Conservation (phyloP, 2,329 filamentous ascomycete genomes). For the Colletotrichum orchidophilum region DNA sequence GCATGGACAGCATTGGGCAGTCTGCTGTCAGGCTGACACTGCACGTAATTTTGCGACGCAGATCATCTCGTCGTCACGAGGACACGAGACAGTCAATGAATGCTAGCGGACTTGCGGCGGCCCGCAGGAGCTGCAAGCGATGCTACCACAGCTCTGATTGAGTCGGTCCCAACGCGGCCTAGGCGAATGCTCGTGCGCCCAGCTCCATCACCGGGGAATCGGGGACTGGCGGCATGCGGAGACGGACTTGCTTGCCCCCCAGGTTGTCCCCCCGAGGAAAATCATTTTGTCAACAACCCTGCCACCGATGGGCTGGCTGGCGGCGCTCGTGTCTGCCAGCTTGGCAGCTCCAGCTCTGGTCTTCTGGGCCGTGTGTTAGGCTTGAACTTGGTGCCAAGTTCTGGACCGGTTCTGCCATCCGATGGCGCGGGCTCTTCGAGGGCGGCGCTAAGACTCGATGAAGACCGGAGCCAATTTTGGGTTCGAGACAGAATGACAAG, state of each 20-base stretch:
- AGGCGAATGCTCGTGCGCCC: not conserved
- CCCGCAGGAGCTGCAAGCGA: not conserved
- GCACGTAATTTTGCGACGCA: slow-evolving; percentile 12
- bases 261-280: not conserved
- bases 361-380: no score
- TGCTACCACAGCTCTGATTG: slow-evolving; percentile 13
- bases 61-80: slow-evolving; percentile 9
- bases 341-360: no score
- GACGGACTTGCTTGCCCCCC: slow-evolving; percentile 9
- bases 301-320: not conserved
- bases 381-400: not conserved
- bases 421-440: slow-evolving; percentile 1
- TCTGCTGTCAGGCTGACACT: not conserved
- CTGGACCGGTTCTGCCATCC: slow-evolving; percentile 15
- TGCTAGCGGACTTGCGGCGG: not conserved
- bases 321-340: not conserved
- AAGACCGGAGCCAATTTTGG: not conserved
- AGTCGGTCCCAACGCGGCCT: not conserved
- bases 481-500: slow-evolving; percentile 3
- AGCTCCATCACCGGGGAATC: not conserved
- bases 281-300: slow-evolving; percentile 11
- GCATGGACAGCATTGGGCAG: not conserved
- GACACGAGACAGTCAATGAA: not conserved
- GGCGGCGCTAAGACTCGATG: not conserved
- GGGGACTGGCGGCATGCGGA: slow-evolving; percentile 21